Percentiles rank a stretch among this genome's conserved stretches.
Conservation (phyloP, 345 rosid genomes). For the Arabidopsis arenosa region DNA sequence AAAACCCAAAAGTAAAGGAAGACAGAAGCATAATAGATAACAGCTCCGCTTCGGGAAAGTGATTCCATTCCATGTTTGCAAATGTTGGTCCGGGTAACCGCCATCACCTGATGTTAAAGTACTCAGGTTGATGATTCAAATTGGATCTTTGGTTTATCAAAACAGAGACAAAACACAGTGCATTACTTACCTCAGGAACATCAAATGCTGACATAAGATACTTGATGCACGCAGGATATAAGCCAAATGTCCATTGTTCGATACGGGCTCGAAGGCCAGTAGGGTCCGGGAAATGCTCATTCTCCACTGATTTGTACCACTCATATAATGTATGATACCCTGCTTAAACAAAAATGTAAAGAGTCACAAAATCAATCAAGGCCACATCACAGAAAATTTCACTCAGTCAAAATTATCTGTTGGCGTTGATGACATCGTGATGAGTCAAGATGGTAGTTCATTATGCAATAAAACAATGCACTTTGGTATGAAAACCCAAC, state of each 20-base stretch:
- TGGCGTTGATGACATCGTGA: background rate
- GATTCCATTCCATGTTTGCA: constrained; percentile 84
- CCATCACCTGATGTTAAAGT: constrained; percentile 75
- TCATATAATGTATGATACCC: constrained; percentile 94
- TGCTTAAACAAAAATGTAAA: constrained; percentile 39
- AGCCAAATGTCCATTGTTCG: constrained; percentile 98
- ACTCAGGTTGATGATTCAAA: background rate
- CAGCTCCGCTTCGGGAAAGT: constrained; percentile 82
- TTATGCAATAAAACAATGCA: constrained; percentile 7
- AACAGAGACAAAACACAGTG: constrained; percentile 7
- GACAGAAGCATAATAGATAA: constrained; percentile 87
- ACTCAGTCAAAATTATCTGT: background rate
- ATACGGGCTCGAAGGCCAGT: constrained; percentile 96
- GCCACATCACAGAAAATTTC: background rate
- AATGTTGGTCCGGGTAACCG: constrained; percentile 85
- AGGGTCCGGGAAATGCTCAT: constrained; percentile 97
- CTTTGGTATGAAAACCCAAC: constrained; percentile 8
- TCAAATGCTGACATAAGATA: constrained; percentile 99
- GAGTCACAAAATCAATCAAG: constrained; percentile 9
- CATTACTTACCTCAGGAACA: constrained; percentile 82
- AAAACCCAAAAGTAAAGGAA: constrained; percentile 99
- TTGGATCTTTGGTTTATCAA: background rate
- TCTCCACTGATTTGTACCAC: constrained; percentile 96
- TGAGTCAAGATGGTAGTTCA: background rate
- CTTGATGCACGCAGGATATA: constrained; percentile 98